Conservation (phyloP, 495 filamentous ascomycete genomes). For the Trichoderma orchidacearum region DNA sequence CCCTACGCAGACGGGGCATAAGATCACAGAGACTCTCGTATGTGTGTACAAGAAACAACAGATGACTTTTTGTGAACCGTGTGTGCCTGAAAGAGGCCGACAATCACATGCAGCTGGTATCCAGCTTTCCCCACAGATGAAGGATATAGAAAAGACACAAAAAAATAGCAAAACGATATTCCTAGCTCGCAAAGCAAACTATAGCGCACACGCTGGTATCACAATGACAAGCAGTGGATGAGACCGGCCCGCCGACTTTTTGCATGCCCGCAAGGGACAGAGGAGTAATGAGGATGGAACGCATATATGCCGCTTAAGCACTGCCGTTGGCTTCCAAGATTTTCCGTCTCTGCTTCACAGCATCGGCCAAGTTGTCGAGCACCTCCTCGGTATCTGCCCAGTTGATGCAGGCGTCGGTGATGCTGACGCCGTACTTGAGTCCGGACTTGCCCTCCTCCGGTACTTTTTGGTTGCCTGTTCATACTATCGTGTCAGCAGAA, state of each 20-base stretch:
- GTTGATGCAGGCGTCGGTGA: conserved; percentile 94
- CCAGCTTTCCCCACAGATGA: neutral
- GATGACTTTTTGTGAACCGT: too few species aligned
- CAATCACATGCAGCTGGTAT: neutral
- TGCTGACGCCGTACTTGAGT: conserved; percentile 89
- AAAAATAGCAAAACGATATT: neutral
- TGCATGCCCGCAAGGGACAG: neutral
- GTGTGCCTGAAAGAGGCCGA: too few species aligned
- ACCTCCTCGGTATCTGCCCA: conserved; percentile 86
- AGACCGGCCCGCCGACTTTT: neutral
- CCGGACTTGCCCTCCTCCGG: conserved; percentile 75
- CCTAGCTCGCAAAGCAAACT: neutral
- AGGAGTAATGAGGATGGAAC: neutral
- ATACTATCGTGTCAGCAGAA: conserved; percentile 6
- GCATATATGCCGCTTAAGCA: neutral
- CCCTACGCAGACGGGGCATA: too few species aligned
- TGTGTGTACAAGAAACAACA: too few species aligned
- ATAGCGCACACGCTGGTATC: neutral
- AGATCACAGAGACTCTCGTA: too few species aligned
- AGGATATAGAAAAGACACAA: neutral
- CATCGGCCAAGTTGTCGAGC: conserved; percentile 64
- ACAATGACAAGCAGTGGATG: neutral
- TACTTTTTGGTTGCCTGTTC: conserved; percentile 76
- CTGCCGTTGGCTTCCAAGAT: conserved; percentile 14
- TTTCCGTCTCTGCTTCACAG: conserved; percentile 57